Evolutionary conservation across 805 yeast species (phyloP).

Genomic region (Ogataea populi-albae): DNA sequence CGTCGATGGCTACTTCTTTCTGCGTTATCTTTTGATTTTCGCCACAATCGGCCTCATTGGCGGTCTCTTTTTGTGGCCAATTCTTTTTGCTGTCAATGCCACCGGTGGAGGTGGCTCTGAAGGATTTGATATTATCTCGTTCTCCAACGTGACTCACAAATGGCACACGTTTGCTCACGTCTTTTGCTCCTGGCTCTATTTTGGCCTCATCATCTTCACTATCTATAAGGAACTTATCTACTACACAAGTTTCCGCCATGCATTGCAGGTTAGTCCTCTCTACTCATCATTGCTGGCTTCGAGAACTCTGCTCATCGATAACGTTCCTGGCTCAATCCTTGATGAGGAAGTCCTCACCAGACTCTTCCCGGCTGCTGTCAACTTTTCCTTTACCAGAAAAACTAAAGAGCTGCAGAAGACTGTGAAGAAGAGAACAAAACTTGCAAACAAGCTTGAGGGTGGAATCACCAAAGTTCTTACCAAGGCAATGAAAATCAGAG

Average conservation of each 20-base stretch:
- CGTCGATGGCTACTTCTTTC: constrained; percentile 72
- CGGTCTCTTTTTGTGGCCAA: constrained; percentile 59
- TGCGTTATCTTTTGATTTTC: constrained; percentile 61
- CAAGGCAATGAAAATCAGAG: constrained; percentile 56
- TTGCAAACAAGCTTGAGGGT: constrained; percentile 59
- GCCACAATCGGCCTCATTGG: constrained; percentile 50
- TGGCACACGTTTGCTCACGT: constrained; percentile 72
- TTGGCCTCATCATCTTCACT: constrained; percentile 60
- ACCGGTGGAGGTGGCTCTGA: constrained; percentile 53
- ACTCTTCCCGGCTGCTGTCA: constrained; percentile 62
- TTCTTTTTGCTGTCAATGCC: constrained; percentile 71
- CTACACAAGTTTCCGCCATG: constrained; percentile 71
- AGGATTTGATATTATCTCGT: constrained; percentile 67
- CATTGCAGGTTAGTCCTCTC: constrained; percentile 67
- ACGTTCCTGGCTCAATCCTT: constrained; percentile 48
- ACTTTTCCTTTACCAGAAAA: constrained; percentile 64
- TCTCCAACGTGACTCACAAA: constrained; percentile 58
- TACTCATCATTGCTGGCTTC: constrained; percentile 68
- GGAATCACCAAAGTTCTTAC: constrained; percentile 57
- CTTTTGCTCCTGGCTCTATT: constrained; percentile 70
- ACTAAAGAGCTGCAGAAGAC: constrained; percentile 53
- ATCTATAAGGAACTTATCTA: constrained; percentile 73
- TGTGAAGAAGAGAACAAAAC: constrained; percentile 61
- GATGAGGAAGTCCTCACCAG: constrained; percentile 49
- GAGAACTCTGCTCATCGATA: constrained; percentile 70